Evolutionary conservation across 257 asterid genomes (phyloP), one percentile per base, ranked within the genome.

Genomic region (Nicotiana obtusifolia): DNA sequence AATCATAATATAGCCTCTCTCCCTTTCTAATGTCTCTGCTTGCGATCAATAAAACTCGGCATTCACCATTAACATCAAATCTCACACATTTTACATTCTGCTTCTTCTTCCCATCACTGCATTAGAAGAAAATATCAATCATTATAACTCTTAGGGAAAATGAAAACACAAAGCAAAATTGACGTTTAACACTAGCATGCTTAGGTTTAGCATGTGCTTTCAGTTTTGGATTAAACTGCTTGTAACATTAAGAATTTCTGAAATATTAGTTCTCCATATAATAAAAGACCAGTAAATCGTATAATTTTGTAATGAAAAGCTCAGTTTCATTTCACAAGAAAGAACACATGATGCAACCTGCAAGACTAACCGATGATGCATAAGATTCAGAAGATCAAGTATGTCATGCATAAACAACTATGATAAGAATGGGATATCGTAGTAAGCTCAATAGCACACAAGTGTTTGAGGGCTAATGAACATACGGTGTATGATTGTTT

Each of bases 71-170:
- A 3, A 96, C 95, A 33, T 94, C 69, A 47, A 87, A 96, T 85
- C 99, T 90, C 79, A 89, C 89, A 83, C 98, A 94, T 85, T 93
- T 96, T 64, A 94, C 91, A 68, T 96, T 96, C 85, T 86, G 95
- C 84, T 96, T 96, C 94, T 91, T 96, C 90, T 85, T 96, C 37
- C 99, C 98, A 57, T 86, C 94, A 79, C 98, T 95, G 93, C 89
- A 86, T 76, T 80, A 83, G 28, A 68, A 33, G 59, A 78, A 26
- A 17, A 67, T 5, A 61, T 22, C 5, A 13, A 47, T 3, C 13
- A 52, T 31, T 44, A 13, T 77, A 19, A 69, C 44, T 54, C 6
- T n/a, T 26, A 24, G n/a, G 22, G 41, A 35, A 33, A 68, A 41
- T 14, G 35, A 57, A 20, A 1, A 53, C 8, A 7, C 0, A 49